These are phyloP conservation scores for Gracilariopsis chorda DNA, from an alignment of 23 red algal species.

Conservation along the genomic window DNA sequence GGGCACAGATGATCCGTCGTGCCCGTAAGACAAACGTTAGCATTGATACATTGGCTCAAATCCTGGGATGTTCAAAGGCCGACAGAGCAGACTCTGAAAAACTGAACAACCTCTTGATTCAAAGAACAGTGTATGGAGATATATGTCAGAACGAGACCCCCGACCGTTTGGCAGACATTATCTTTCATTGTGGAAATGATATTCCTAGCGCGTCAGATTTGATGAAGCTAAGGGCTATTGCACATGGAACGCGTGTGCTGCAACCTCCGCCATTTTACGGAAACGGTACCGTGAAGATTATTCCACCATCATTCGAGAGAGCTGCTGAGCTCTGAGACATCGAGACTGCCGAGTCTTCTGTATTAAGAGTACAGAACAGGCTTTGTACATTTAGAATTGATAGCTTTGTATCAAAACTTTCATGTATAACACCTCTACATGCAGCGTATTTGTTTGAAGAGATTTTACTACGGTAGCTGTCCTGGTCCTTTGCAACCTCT, in stretches of 20 bases:
- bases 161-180: background rate
- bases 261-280: constrained; percentile 20
- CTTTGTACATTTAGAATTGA: too few species aligned
- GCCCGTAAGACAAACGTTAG: background rate
- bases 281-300: too few species aligned
- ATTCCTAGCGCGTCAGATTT: background rate
- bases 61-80: constrained; percentile 1
- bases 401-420: too few species aligned
- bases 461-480: too few species aligned
- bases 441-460: too few species aligned
- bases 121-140: constrained; percentile 20
- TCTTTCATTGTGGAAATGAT: background rate
- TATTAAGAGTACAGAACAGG: too few species aligned
- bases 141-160: constrained; percentile 49
- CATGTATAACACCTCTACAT: too few species aligned
- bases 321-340: too few species aligned
- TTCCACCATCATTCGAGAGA: too few species aligned
- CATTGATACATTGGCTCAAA: background rate
- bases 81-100: background rate
- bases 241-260: background rate
- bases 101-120: background rate
- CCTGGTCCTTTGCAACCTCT: too few species aligned
- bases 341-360: too few species aligned
- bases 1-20: background rate
- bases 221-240: background rate